A percentile compares a stretch with the other conserved stretches of the same genome.
Evolutionary conservation across 2,329 filamentous ascomycete species (phyloP).

Genomic region (Penicillium sp.): DNA sequence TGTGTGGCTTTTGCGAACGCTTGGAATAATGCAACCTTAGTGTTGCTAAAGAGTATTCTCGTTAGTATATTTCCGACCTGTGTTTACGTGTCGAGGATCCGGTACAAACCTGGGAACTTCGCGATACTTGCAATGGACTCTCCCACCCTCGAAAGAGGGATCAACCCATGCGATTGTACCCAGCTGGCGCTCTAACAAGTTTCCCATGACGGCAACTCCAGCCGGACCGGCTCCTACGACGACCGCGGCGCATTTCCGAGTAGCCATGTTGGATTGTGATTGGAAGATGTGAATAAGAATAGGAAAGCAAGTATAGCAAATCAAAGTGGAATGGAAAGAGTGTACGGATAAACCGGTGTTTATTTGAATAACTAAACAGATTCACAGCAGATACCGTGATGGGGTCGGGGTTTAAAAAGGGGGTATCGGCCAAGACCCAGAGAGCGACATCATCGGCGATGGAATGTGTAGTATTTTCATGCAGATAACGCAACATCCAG

Average conservation of each 20-base stretch:
- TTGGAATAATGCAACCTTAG: constrained; percentile 60
- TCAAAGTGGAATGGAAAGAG: not conserved
- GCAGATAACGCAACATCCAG: constrained; percentile 28
- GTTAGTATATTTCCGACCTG: not conserved
- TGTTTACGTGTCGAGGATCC: not conserved
- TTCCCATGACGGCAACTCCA: constrained; percentile 61
- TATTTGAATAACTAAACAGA: constrained; percentile 18
- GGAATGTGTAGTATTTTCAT: constrained; percentile 20
- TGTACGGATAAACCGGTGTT: not conserved
- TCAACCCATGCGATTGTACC: constrained; percentile 61
- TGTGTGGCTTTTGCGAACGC: constrained; percentile 55
- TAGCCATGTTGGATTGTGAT: constrained; percentile 21
- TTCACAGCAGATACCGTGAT: constrained; percentile 1
- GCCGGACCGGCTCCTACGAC: constrained; percentile 60
- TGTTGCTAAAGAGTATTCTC: constrained; percentile 48
- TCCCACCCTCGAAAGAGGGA: constrained; percentile 53
- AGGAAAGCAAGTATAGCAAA: not conserved
- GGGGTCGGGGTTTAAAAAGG: constrained; percentile 7
- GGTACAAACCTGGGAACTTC: constrained; percentile 55
- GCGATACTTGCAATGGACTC: constrained; percentile 55
- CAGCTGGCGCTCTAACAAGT: constrained; percentile 55
- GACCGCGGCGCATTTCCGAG: constrained; percentile 50
- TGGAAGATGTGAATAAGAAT: not conserved
- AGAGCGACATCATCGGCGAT: constrained; percentile 9
- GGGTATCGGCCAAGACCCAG: constrained; percentile 13